Evolutionary conservation across 2,329 filamentous ascomycete species (phyloP).

Genomic region (Neopestalotiopsis sp.): DNA sequence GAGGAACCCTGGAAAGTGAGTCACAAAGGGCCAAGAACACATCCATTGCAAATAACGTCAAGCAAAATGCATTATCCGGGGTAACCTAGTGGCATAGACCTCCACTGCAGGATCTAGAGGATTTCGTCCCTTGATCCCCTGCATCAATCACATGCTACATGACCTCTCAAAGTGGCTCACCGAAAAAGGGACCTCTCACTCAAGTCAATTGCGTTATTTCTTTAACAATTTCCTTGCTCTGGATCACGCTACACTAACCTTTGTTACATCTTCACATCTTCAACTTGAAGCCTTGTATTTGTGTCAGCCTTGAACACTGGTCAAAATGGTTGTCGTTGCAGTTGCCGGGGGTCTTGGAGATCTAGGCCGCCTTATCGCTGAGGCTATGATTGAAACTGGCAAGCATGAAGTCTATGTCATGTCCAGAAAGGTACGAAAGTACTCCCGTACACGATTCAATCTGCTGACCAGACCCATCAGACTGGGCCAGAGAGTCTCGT

Average conservation of each 20-base stretch:
- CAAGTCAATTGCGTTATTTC: not conserved
- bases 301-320: slow-evolving; percentile 1
- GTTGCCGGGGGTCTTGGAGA: slow-evolving; percentile 33
- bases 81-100: not conserved
- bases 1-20: not conserved
- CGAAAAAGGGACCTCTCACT: not conserved
- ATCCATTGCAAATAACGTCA: not conserved
- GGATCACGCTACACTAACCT: not conserved
- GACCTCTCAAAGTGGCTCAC: not conserved
- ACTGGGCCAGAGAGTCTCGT: slow-evolving; percentile 18
- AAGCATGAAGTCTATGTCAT: slow-evolving; percentile 33
- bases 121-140: not conserved
- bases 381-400: slow-evolving; percentile 30
- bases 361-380: slow-evolving; percentile 30
- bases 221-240: not conserved
- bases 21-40: not conserved
- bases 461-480: slow-evolving; percentile 18
- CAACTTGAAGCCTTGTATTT: slow-evolving; percentile 4
- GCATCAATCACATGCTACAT: not conserved
- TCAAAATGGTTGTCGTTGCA: slow-evolving; percentile 32
- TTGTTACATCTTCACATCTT: not conserved
- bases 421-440: slow-evolving; percentile 31
- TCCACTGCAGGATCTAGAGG: not conserved
- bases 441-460: not conserved
- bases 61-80: not conserved